Evolutionary conservation across 2,329 filamentous ascomycete genomes (phyloP).

Genomic region (Ophiostoma ips): DNA sequence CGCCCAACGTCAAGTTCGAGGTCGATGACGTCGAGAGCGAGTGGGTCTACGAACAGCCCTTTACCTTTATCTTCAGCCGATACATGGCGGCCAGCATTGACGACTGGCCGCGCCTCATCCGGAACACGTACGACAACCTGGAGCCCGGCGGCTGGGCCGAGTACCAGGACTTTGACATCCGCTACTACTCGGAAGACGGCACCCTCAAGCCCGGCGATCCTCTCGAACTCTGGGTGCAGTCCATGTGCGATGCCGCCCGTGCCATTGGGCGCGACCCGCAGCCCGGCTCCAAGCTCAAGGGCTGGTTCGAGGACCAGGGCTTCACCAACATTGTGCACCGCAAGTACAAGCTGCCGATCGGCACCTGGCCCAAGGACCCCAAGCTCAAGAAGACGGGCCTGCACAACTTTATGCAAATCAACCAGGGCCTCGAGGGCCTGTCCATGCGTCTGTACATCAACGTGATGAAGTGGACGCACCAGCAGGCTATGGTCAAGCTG

Average conservation of each 20-base stretch:
- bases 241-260: constrained; percentile 12
- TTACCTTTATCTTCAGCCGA: constrained; percentile 12
- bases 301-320: constrained; percentile 30
- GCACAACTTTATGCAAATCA: constrained; percentile 11
- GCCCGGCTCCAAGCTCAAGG: constrained; percentile 20
- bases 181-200: constrained; percentile 12
- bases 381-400: constrained; percentile 28
- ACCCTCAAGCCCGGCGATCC: constrained; percentile 8
- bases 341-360: constrained; percentile 31
- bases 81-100: constrained; percentile 12
- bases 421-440: constrained; percentile 12
- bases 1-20: constrained; percentile 14
- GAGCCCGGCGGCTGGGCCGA: constrained; percentile 16
- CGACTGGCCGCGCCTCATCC: constrained; percentile 13
- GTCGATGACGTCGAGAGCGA: constrained; percentile 15
- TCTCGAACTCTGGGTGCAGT: constrained; percentile 5
- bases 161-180: constrained; percentile 15
- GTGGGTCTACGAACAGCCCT: constrained; percentile 12
- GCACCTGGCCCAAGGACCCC: constrained; percentile 32
- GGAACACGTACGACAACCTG: constrained; percentile 11
- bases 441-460: constrained; percentile 11
- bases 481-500: constrained; percentile 12
- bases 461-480: constrained; percentile 17
- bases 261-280: constrained; percentile 13
- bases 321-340: constrained; percentile 34